A percentile compares a stretch with the other conserved stretches of the same genome.
phyloP scores from a whole-genome alignment of 768 basidiomycete species.

The Pulveroboletus frians region DNA sequence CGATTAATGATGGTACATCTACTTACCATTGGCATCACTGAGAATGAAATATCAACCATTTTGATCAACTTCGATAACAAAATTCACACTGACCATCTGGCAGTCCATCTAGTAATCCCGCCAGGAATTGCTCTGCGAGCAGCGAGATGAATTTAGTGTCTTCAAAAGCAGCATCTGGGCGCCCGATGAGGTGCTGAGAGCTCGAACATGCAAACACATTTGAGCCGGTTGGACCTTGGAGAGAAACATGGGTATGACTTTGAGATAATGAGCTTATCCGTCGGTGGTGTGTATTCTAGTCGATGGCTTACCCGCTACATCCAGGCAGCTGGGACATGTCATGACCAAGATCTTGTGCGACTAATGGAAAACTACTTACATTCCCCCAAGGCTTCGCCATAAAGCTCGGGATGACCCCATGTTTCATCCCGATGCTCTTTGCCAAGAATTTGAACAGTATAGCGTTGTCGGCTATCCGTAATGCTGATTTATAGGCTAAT shows the following conservation, averaged over 20 bases:
- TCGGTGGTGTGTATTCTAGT: slow-evolving; percentile 7
- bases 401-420: slow-evolving; percentile 89
- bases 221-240: slow-evolving; percentile 59
- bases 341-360: slow-evolving; percentile 1
- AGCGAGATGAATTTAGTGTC: slow-evolving; percentile 84
- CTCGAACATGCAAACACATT: slow-evolving; percentile 78
- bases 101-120: slow-evolving; percentile 84
- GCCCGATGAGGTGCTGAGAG: slow-evolving; percentile 54
- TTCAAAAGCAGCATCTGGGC: slow-evolving; percentile 64
- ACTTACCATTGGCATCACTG: slow-evolving; percentile 79
- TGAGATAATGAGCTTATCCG: not conserved
- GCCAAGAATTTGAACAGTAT: slow-evolving; percentile 88
- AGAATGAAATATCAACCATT: not conserved
- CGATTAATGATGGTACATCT: not conserved
- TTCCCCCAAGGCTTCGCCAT: slow-evolving; percentile 98
- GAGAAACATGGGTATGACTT: slow-evolving; percentile 89
- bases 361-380: slow-evolving; percentile 41
- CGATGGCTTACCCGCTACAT: slow-evolving; percentile 71
- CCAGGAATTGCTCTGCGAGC: slow-evolving; percentile 89
- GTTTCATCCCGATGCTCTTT: slow-evolving; percentile 87
- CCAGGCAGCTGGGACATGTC: slow-evolving; percentile 69
- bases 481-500: slow-evolving; percentile 73
- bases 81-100: slow-evolving; percentile 61
- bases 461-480: slow-evolving; percentile 87
- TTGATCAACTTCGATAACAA: not conserved